These are phyloP conservation scores for Komagataella phaffii DNA, from an alignment of 805 yeast genomes.

Conservation along the genomic window DNA sequence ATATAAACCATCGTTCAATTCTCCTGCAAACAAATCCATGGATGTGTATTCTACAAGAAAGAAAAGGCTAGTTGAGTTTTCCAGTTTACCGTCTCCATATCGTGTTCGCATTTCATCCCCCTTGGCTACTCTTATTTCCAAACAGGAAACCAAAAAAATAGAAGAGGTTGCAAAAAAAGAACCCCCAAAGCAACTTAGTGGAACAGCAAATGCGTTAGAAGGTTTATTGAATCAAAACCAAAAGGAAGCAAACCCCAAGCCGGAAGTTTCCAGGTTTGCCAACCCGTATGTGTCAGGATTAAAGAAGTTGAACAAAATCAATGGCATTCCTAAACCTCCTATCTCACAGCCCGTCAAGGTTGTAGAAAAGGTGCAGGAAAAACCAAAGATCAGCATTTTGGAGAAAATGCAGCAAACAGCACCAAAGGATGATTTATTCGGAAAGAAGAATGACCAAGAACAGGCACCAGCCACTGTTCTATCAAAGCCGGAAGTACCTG, in stretches of 20 bases:
- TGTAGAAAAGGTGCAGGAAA: background rate
- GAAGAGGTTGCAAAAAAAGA: background rate
- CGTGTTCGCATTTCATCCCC: conserved; percentile 15
- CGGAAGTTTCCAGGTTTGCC: background rate
- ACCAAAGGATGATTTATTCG: background rate
- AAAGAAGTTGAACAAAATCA: background rate
- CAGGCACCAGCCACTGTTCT: background rate
- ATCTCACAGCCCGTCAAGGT: background rate
- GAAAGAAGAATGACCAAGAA: background rate
- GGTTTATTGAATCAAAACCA: conserved; percentile 8
- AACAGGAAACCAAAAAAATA: conserved; percentile 8
- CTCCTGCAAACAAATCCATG: background rate
- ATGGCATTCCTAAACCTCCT: background rate
- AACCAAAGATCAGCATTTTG: background rate
- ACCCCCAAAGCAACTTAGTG: conserved; percentile 7
- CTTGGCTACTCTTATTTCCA: conserved; percentile 7
- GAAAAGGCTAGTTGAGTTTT: conserved; percentile 15
- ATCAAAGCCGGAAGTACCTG: background rate
- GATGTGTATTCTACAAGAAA: conserved; percentile 10
- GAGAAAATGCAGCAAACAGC: background rate
- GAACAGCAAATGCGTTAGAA: conserved; percentile 12
- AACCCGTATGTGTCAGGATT: background rate
- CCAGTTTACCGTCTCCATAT: conserved; percentile 14
- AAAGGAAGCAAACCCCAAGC: background rate
- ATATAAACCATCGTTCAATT: background rate